These are phyloP conservation scores for Gracilaria vermiculophylla DNA, from an alignment of 23 red algal species.

Conservation along the genomic window DNA sequence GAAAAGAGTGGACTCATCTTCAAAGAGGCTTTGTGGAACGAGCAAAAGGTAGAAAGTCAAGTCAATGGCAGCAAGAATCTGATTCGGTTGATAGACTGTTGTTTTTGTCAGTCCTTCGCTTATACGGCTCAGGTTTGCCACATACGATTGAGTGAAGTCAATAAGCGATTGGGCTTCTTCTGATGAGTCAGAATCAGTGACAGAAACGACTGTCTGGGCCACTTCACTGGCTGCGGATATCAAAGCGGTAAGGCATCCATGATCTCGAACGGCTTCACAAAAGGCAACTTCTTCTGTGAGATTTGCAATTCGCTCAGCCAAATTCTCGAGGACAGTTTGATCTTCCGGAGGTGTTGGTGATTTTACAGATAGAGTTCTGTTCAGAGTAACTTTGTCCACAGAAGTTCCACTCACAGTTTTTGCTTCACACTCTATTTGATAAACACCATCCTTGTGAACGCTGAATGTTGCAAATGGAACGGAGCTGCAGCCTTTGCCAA, in stretches of 20 bases:
- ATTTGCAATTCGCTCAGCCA: conserved; percentile 18
- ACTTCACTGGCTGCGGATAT: conserved; percentile 16
- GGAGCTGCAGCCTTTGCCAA: conserved; percentile 56
- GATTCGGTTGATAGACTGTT: conserved; percentile 54
- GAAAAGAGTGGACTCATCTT: conserved; percentile 37
- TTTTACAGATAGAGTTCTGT: background rate
- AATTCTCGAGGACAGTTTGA: conserved; percentile 1
- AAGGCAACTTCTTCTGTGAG: conserved; percentile 16
- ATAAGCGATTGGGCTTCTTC: conserved; percentile 17
- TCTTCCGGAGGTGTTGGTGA: background rate
- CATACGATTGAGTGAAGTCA: conserved; percentile 25
- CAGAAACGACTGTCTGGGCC: background rate
- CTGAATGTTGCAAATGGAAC: conserved; percentile 50
- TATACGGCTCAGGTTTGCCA: conserved; percentile 30
- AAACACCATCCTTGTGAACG: conserved; percentile 27
- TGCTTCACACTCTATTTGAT: conserved; percentile 38
- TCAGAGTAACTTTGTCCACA: conserved; percentile 25
- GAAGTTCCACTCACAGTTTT: conserved; percentile 28
- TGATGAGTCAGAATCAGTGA: conserved; percentile 24
- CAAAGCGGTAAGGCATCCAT: conserved; percentile 25
- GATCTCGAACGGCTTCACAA: conserved; percentile 56
- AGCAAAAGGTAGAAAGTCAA: conserved; percentile 30
- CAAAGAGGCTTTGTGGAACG: conserved; percentile 22
- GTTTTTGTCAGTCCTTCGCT: conserved; percentile 31
- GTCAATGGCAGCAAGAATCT: conserved; percentile 33